phyloP scores from a whole-genome alignment of 2,329 filamentous ascomycete species.

The Beauveria sp. region DNA sequence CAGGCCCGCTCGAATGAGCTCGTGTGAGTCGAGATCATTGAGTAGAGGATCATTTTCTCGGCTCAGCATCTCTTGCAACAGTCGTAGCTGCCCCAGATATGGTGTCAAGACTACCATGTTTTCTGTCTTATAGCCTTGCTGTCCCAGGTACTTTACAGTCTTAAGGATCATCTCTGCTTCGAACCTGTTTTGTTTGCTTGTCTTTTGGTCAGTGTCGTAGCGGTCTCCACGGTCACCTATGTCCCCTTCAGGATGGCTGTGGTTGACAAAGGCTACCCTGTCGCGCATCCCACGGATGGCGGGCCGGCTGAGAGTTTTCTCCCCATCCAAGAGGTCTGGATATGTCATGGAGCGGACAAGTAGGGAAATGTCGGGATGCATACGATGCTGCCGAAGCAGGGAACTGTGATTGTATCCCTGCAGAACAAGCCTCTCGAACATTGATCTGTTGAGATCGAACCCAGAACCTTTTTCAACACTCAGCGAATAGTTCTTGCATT shows the following conservation, averaged over 20 bases:
- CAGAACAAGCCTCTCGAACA: slow-evolving; percentile 61
- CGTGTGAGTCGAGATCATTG: slow-evolving; percentile 60
- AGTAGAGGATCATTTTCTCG: slow-evolving; percentile 55
- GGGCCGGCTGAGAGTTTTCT: slow-evolving; percentile 38
- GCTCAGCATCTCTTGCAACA: slow-evolving; percentile 46
- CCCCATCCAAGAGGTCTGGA: slow-evolving; percentile 49
- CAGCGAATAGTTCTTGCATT: slow-evolving; percentile 53
- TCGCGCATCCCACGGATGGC: slow-evolving; percentile 48
- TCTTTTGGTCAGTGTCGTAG: slow-evolving; percentile 39
- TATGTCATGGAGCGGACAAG: slow-evolving; percentile 54
- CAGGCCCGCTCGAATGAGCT: slow-evolving; percentile 52
- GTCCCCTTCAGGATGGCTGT: slow-evolving; percentile 45
- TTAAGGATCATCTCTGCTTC: slow-evolving; percentile 61
- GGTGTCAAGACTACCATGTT: slow-evolving; percentile 64
- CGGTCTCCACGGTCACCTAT: slow-evolving; percentile 36
- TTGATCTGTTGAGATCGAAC: slow-evolving; percentile 57
- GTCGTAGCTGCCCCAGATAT: slow-evolving; percentile 60
- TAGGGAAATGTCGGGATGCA: slow-evolving; percentile 58
- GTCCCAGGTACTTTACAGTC: slow-evolving; percentile 58
- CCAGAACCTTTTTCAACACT: slow-evolving; percentile 57
- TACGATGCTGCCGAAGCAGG: slow-evolving; percentile 57
- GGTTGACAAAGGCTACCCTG: slow-evolving; percentile 60
- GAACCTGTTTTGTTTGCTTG: slow-evolving; percentile 53
- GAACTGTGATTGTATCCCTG: slow-evolving; percentile 46
- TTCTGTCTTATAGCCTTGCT: slow-evolving; percentile 61